Base-by-base conservation (phyloP, 257 asterid species). In the Henckelia pumila region DNA sequence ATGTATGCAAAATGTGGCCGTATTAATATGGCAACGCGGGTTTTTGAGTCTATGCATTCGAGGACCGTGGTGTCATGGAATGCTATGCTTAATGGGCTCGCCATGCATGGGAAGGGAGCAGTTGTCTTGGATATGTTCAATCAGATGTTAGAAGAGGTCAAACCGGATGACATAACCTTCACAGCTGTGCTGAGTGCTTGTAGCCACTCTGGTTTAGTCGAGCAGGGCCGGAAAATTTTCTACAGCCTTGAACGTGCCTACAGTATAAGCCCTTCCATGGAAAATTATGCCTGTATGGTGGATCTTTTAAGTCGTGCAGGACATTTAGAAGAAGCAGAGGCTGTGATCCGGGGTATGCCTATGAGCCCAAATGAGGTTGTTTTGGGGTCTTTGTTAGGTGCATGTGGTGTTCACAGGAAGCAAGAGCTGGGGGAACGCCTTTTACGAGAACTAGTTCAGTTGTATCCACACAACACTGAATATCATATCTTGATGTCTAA, bases 1-100 rank as follows among this genome's bases (percentile, higher is more conserved):
- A 91, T 91, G 97, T 91, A 91, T 64, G 90, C 96, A 1, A 91
- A 91, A 73, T 91, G 97, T 65, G 97, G 96, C 19, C 78, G 82
- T 26, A 77, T 91, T 20, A 69, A 74, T 24, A 59, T 72, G 59
- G 91, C 97, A 22, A 52, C 75, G 23, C 77, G 59, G 23, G 87
- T 85, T 24, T 91, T 91, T 52, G 37, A 75, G 30, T 66, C 72
- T 25, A 81, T 84, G 85, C 75, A 55, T 13, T 23, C 44, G 8
- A 83, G 76, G 76, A 91, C 83, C 33, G 81, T 85, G 53, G 57
- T 84, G 11, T 70, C 86, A 6, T 91, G 93, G 95, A 91, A 91
- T 68, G 88, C 95, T 7, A 79, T 86, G 80, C 85, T 91, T 47
- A 78, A 84, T 29, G 97, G 97, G 30, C 68, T 86, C 52, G 96